Percentiles rank a stretch among this genome's conserved stretches.
Conservation (phyloP, 257 asterid species). For the Penstemon barbatus region DNA sequence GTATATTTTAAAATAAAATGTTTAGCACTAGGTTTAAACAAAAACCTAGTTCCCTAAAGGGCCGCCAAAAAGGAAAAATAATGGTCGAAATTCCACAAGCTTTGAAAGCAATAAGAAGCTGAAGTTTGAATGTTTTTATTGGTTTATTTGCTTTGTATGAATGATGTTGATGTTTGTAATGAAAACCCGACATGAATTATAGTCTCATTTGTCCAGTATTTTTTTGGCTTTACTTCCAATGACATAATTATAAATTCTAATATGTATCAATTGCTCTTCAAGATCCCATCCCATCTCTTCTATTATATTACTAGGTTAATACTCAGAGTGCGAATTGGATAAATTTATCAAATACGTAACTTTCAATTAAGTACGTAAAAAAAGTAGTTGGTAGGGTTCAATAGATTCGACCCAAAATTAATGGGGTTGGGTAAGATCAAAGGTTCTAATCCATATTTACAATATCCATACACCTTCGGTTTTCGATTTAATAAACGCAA, state of each 20-base stretch:
- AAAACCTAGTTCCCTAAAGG: constrained; percentile 41
- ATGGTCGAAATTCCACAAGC: constrained; percentile 29
- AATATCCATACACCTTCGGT: no score
- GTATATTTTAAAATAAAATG: no score
- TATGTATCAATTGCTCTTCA: background rate
- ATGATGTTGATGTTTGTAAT: constrained; percentile 40
- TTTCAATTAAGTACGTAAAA: no score
- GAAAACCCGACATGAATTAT: constrained; percentile 37
- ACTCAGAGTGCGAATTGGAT: no score
- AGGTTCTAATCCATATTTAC: no score
- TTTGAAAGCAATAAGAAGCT: constrained; percentile 25
- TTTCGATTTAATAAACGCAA: no score
- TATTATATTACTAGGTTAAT: background rate
- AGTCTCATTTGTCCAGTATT: constrained; percentile 27
- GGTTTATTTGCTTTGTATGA: constrained; percentile 19
- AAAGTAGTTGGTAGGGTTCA: no score
- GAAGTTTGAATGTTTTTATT: constrained; percentile 25
- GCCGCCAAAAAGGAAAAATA: constrained; percentile 25
- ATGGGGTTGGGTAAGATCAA: no score
- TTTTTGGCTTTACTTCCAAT: constrained; percentile 38
- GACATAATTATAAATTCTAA: background rate
- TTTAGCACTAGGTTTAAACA: constrained; percentile 11
- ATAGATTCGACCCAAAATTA: no score
- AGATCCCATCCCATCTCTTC: background rate
- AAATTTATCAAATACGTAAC: no score